phyloP scores from a whole-genome alignment of 2,329 filamentous ascomycete species.

The Arthrobotrys musiformis region DNA sequence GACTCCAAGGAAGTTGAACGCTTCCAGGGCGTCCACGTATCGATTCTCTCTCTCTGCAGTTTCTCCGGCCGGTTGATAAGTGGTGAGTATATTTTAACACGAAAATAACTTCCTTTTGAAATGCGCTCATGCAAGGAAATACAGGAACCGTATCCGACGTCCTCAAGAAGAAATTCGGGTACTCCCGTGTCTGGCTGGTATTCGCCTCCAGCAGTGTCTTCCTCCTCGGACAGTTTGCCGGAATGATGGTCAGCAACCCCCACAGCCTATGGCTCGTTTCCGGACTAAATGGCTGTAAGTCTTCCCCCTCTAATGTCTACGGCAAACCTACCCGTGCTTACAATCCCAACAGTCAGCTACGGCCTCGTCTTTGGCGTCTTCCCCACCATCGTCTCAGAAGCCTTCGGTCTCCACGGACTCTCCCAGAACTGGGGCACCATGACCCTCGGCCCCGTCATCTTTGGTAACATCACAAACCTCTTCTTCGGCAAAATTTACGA shows the following conservation, averaged over 20 bases:
- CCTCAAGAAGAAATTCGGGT: slow-evolving; percentile 80
- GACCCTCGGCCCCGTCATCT: slow-evolving; percentile 86
- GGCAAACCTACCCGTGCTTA: neutral
- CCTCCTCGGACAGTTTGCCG: slow-evolving; percentile 79
- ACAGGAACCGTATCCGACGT: slow-evolving; percentile 88
- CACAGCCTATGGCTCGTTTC: slow-evolving; percentile 81
- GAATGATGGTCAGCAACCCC: slow-evolving; percentile 79
- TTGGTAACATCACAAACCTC: slow-evolving; percentile 90
- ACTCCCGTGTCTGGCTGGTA: slow-evolving; percentile 91
- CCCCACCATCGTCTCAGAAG: slow-evolving; percentile 87
- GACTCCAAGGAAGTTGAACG: slow-evolving; percentile 79
- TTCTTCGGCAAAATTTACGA: slow-evolving; percentile 85
- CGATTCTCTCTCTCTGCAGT: slow-evolving; percentile 87
- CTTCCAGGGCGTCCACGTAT: slow-evolving; percentile 90
- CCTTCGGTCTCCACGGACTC: slow-evolving; percentile 87
- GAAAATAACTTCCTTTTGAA: slow-evolving; percentile 30
- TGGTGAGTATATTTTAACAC: slow-evolving; percentile 66
- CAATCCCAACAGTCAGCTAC: slow-evolving; percentile 72
- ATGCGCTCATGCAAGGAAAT: neutral
- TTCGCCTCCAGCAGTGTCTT: slow-evolving; percentile 82
- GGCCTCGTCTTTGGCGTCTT: slow-evolving; percentile 94
- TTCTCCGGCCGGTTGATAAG: slow-evolving; percentile 83
- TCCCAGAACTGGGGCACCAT: slow-evolving; percentile 97
- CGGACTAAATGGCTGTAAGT: slow-evolving; percentile 74
- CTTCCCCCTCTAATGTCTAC: neutral